These are phyloP conservation scores for Fusarium protoensiforme DNA, from an alignment of 2,329 filamentous ascomycete genomes.

Conservation along the genomic window DNA sequence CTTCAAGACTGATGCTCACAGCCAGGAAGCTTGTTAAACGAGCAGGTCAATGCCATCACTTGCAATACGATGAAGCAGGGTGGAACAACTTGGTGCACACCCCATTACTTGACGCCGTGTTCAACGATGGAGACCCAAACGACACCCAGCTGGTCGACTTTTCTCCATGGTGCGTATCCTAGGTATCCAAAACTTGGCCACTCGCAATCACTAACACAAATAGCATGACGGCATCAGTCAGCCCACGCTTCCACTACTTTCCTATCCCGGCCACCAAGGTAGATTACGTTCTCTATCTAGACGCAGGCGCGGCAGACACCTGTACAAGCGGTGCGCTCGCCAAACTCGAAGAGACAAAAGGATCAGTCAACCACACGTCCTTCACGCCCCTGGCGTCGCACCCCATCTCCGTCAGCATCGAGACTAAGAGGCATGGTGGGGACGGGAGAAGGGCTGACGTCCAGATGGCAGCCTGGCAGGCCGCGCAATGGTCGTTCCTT, in stretches of 20 bases:
- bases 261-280: background rate
- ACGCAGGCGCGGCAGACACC: background rate
- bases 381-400: background rate
- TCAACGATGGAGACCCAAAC: background rate
- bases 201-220: background rate
- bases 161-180: constrained; percentile 3
- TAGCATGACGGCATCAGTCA: constrained; percentile 10
- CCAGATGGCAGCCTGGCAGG: constrained; percentile 15
- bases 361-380: constrained; percentile 8
- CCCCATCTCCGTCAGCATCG: constrained; percentile 11
- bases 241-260: background rate
- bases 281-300: constrained; percentile 11
- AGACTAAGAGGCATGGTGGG: constrained; percentile 9
- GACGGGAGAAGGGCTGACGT: background rate
- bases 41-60: background rate
- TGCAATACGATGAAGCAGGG: constrained; percentile 9
- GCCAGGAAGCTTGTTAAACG: background rate
- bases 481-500: constrained; percentile 5
- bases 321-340: background rate
- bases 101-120: background rate
- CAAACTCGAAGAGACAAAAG: background rate
- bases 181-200: background rate
- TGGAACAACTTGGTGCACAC: constrained; percentile 20
- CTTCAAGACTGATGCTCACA: background rate
- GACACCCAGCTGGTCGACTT: background rate